These are phyloP conservation scores for Sanghuangporus baumii DNA, from an alignment of 1,284 basidiomycete species.

Conservation along the genomic window DNA sequence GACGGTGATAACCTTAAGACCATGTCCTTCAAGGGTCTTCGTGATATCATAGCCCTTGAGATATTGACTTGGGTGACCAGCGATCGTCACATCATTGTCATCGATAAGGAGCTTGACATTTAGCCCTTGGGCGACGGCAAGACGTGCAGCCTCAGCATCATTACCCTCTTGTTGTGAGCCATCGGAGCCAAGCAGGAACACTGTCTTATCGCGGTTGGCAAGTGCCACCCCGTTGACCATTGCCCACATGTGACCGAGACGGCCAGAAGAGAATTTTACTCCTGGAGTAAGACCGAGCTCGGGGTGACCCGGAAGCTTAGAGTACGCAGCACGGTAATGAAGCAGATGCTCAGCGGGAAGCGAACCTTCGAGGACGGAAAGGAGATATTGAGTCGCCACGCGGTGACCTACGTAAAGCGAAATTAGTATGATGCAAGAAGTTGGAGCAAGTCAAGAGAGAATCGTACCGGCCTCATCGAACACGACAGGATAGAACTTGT, in stretches of 20 bases:
- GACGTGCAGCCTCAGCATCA: conserved; percentile 80
- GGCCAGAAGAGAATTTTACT: conserved; percentile 82
- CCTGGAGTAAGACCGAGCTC: conserved; percentile 82
- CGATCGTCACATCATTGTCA: conserved; percentile 85
- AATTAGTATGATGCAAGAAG: neutral
- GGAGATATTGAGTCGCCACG: conserved; percentile 81
- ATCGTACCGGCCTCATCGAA: conserved; percentile 73
- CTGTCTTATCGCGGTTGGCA: conserved; percentile 67
- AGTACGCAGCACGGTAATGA: conserved; percentile 78
- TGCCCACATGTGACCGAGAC: conserved; percentile 81
- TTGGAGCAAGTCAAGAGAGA: neutral
- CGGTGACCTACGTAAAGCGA: conserved; percentile 58
- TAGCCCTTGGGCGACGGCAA: conserved; percentile 74
- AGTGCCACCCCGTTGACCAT: conserved; percentile 77
- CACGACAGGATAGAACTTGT: conserved; percentile 58
- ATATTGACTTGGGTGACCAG: conserved; percentile 80
- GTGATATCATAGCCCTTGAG: conserved; percentile 68
- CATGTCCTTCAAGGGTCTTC: conserved; percentile 75
- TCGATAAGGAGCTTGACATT: conserved; percentile 84
- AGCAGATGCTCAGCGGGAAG: conserved; percentile 71
- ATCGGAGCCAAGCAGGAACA: conserved; percentile 81
- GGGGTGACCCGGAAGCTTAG: conserved; percentile 81
- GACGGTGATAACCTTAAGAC: conserved; percentile 65
- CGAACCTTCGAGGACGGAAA: conserved; percentile 68
- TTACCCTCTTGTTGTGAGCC: conserved; percentile 87